Conservation (phyloP, 2,329 filamentous ascomycete species). For the Penicillium sclerotiorum region DNA sequence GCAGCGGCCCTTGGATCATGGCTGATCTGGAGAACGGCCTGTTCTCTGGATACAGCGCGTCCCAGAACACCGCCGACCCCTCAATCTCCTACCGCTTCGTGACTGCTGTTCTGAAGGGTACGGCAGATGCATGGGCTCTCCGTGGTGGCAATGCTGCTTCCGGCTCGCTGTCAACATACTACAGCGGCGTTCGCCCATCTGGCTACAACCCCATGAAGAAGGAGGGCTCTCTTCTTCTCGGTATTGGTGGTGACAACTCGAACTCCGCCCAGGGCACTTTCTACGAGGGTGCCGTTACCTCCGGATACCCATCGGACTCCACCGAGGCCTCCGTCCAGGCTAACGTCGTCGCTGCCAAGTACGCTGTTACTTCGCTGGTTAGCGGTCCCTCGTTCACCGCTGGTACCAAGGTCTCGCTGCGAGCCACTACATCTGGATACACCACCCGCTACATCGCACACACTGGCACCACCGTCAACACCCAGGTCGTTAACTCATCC, state of each 20-base stretch:
- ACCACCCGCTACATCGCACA: conserved; percentile 60
- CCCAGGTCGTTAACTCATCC: conserved; percentile 57
- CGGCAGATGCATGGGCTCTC: conserved; percentile 60
- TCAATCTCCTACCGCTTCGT: conserved; percentile 59
- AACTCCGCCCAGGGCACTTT: conserved; percentile 63
- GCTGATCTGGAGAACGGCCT: conserved; percentile 69
- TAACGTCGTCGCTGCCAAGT: conserved; percentile 62
- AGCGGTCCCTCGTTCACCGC: conserved; percentile 53
- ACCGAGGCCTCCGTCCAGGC: conserved; percentile 62
- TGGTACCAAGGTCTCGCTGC: conserved; percentile 57
- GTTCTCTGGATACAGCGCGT: conserved; percentile 57
- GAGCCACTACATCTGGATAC: conserved; percentile 58
- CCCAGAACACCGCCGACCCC: conserved; percentile 56
- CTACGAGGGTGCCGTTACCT: conserved; percentile 67
- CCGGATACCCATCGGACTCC: conserved; percentile 62
- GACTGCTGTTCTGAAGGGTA: conserved; percentile 60
- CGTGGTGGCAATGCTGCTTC: conserved; percentile 60
- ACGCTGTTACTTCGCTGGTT: conserved; percentile 51
- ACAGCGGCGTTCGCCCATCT: conserved; percentile 58
- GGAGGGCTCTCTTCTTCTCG: conserved; percentile 68
- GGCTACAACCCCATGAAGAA: conserved; percentile 67
- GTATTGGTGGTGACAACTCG: conserved; percentile 71
- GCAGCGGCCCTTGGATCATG: conserved; percentile 68
- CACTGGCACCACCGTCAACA: conserved; percentile 54
- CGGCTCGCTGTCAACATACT: conserved; percentile 63